Percentiles rank a stretch among this genome's conserved stretches.
phyloP scores from a whole-genome alignment of 352 stramenopile genomes.

The Phytophthora hybrid region DNA sequence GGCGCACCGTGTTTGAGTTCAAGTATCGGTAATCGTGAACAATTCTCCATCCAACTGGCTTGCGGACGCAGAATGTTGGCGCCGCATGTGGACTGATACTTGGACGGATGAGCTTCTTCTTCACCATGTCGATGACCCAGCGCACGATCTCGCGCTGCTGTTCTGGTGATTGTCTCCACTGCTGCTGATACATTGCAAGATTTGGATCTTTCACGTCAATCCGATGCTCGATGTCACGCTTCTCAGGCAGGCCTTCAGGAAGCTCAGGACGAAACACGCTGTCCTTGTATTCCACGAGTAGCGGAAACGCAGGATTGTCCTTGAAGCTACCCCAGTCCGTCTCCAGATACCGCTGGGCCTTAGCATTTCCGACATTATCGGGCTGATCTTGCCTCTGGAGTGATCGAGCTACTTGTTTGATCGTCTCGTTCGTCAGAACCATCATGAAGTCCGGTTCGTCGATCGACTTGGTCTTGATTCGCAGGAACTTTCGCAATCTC shows the following conservation, averaged over 20 bases:
- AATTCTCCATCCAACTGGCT: neutral
- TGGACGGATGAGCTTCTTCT: neutral
- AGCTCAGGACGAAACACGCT: conserved; percentile 8
- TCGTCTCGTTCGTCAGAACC: neutral
- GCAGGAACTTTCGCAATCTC: conserved; percentile 17
- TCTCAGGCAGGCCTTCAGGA: conserved; percentile 9
- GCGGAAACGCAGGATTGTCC: neutral
- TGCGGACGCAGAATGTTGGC: neutral
- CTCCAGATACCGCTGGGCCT: neutral
- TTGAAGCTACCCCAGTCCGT: neutral
- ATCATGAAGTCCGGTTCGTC: conserved; percentile 1
- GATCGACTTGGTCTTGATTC: conserved; percentile 15
- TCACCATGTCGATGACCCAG: neutral
- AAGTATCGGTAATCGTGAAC: neutral
- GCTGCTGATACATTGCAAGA: conserved; percentile 10
- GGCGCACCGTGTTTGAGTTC: neutral
- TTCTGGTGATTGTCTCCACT: conserved; percentile 22
- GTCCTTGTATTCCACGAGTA: conserved; percentile 6
- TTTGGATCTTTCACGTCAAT: neutral
- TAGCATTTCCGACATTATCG: neutral
- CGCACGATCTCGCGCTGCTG: conserved; percentile 9
- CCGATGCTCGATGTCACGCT: neutral
- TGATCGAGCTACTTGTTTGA: too few relatives aligned
- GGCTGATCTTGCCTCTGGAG: too few relatives aligned
- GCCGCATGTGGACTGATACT: neutral